A percentile compares a stretch with the other conserved stretches of the same genome.
phyloP scores from a whole-genome alignment of 148 eudicot genomes.

The Drosera capensis region DNA sequence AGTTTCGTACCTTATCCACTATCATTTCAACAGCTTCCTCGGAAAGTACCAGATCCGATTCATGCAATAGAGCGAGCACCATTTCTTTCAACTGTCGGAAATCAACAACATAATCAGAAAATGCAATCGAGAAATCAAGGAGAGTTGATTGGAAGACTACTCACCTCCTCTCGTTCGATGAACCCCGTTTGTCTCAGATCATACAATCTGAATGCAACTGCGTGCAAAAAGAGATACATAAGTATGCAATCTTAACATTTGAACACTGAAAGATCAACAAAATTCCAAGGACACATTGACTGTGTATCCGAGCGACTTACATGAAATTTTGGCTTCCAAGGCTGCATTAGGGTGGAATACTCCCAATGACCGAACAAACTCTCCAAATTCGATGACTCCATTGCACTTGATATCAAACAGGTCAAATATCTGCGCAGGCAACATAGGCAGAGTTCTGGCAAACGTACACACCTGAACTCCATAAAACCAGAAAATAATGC shows the following conservation, averaged over 20 bases:
- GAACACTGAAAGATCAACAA: neutral
- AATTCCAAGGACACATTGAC: neutral
- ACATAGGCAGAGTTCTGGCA: neutral
- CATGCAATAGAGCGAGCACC: neutral
- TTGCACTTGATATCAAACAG: constrained; percentile 69
- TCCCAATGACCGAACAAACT: constrained; percentile 65
- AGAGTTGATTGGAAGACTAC: constrained; percentile 5
- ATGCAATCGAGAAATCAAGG: too few relatives aligned
- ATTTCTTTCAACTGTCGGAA: neutral
- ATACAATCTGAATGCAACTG: constrained; percentile 80
- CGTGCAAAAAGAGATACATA: constrained; percentile 9
- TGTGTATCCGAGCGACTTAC: constrained; percentile 18
- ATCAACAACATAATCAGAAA: too few relatives aligned
- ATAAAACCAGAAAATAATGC: too few relatives aligned
- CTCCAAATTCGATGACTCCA: constrained; percentile 89
- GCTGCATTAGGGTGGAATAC: constrained; percentile 84
- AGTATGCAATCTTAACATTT: neutral
- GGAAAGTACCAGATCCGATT: neutral
- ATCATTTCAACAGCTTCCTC: neutral
- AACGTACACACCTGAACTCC: neutral
- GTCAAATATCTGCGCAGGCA: constrained; percentile 53
- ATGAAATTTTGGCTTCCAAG: constrained; percentile 36
- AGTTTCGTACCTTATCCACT: neutral
- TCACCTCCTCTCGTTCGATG: constrained; percentile 84
- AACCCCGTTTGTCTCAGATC: constrained; percentile 65